A percentile compares a stretch with the other conserved stretches of the same genome.
These are phyloP conservation scores for Holtermannia corniformis DNA, from an alignment of 768 basidiomycete genomes.

Conservation along the genomic window DNA sequence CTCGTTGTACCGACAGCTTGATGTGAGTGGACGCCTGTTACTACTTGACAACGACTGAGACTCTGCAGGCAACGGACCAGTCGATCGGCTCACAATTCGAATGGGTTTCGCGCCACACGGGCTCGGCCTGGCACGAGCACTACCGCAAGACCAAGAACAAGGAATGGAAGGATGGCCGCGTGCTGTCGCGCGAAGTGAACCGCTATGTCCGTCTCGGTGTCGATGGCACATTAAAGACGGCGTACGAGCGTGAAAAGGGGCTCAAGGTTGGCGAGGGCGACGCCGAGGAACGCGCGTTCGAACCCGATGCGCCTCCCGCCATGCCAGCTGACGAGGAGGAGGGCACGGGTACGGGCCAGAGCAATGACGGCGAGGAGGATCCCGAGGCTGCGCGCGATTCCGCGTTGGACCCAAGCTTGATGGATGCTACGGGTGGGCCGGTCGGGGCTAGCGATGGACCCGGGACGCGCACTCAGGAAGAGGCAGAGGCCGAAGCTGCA, in stretches of 20 bases:
- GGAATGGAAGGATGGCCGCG: slow-evolving; percentile 5
- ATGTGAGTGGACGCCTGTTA: slow-evolving; percentile 1
- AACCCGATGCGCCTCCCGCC: not conserved
- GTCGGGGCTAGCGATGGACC: not conserved
- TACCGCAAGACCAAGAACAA: slow-evolving; percentile 3
- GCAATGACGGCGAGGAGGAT: not conserved
- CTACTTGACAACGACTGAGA: not conserved
- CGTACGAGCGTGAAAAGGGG: not conserved
- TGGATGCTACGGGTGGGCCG: too few species aligned
- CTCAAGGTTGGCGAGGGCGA: not conserved
- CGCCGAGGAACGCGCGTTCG: not conserved
- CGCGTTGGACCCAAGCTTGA: too few species aligned
- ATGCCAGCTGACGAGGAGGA: too few species aligned
- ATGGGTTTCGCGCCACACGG: slow-evolving; percentile 4
- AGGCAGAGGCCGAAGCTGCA: not conserved
- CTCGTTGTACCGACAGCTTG: slow-evolving; percentile 5
- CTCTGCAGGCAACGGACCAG: not conserved
- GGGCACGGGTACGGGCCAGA: not conserved
- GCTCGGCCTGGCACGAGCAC: slow-evolving; percentile 14
- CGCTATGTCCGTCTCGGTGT: slow-evolving; percentile 6
- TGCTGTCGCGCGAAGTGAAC: slow-evolving; percentile 8
- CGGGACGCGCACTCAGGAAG: not conserved
- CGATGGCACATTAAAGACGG: slow-evolving; percentile 1
- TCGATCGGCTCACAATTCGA: not conserved
- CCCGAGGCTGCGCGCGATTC: not conserved